A percentile compares a stretch with the other conserved stretches of the same genome.
phyloP scores from a whole-genome alignment of 225 moss, liverwort and hornwort genomes.

The Ulota crispa region DNA sequence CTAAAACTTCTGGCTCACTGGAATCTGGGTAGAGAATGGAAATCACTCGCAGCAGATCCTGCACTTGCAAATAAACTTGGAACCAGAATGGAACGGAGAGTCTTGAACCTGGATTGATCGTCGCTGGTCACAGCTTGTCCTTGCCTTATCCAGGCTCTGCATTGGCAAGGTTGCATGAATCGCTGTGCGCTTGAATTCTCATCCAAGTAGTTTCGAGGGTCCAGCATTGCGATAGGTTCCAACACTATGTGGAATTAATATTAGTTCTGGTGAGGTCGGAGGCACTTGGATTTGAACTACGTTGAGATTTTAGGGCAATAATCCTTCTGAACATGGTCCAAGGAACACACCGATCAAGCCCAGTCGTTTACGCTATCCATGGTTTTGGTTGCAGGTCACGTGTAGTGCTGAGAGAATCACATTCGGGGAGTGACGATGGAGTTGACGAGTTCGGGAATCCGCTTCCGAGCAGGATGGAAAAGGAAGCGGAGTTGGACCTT shows the following conservation, averaged over 20 bases:
- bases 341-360: background rate
- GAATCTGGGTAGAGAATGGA: background rate
- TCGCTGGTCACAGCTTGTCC: background rate
- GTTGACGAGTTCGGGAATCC: slow-evolving; percentile 28
- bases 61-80: background rate
- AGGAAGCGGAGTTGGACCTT: background rate
- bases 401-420: background rate
- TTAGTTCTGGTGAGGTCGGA: background rate
- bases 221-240: background rate
- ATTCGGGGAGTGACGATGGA: slow-evolving; percentile 26
- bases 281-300: background rate
- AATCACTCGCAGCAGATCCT: background rate
- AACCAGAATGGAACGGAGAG: background rate
- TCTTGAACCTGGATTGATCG: background rate
- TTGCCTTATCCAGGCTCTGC: background rate
- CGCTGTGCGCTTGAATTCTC: background rate
- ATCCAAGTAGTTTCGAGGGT: background rate
- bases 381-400: slow-evolving; percentile 30
- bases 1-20: slow-evolving; percentile 1
- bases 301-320: background rate
- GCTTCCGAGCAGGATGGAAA: slow-evolving; percentile 15
- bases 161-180: background rate
- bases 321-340: background rate
- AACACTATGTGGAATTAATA: background rate
- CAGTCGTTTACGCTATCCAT: background rate